These are phyloP conservation scores for Heliosperma pusillum DNA, from an alignment of 148 eudicot genomes.

Conservation along the genomic window DNA sequence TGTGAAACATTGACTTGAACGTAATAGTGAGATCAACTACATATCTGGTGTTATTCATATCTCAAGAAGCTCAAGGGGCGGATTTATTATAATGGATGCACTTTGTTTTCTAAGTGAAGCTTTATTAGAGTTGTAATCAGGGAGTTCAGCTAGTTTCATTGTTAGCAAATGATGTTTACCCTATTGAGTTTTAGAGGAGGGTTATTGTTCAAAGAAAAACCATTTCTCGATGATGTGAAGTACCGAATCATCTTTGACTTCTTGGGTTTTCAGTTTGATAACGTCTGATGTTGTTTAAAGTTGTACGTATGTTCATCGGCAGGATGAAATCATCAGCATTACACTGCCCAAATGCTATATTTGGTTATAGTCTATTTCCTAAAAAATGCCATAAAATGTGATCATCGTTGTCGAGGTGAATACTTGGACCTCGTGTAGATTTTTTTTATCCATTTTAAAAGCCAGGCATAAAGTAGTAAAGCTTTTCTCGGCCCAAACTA, in stretches of 20 bases:
- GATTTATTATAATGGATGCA: background rate
- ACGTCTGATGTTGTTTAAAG: too few species aligned
- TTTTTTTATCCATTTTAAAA: too few species aligned
- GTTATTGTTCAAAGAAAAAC: too few species aligned
- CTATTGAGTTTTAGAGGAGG: background rate
- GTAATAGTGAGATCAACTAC: background rate
- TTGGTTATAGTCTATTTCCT: background rate
- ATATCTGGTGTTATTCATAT: background rate
- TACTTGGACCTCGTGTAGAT: too few species aligned
- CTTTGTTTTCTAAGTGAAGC: background rate
- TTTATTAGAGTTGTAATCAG: background rate
- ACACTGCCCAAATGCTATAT: too few species aligned
- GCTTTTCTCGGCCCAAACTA: background rate
- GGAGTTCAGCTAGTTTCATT: background rate
- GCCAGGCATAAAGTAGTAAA: background rate
- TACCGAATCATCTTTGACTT: too few species aligned
- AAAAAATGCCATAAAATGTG: background rate
- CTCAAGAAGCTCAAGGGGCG: background rate
- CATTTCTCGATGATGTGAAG: too few species aligned
- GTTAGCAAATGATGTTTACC: background rate
- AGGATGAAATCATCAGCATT: background rate
- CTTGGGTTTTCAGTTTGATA: too few species aligned
- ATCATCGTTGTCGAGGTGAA: too few species aligned
- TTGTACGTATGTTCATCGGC: background rate
- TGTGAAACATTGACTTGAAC: background rate